Evolutionary conservation across 257 asterid species (phyloP).

Genomic region (Penstemon barbatus): DNA sequence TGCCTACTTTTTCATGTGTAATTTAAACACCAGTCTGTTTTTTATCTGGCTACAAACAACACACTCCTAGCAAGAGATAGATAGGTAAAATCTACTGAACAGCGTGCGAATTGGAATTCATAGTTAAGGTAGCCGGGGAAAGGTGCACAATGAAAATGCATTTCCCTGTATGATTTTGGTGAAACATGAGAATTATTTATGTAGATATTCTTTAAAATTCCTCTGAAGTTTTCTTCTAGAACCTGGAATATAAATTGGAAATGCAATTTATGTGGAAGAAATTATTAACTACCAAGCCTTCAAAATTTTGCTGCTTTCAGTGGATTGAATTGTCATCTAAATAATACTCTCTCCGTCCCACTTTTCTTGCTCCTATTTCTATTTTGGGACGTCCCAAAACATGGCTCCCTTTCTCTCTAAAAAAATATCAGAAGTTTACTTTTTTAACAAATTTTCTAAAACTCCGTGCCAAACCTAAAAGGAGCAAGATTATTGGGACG

Average conservation of each 20-base stretch:
- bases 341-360: no score
- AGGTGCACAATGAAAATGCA: constrained; percentile 21
- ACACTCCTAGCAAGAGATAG: constrained; percentile 15
- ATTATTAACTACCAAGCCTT: not conserved
- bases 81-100: constrained; percentile 13
- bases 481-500: no score
- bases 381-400: no score
- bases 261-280: constrained; percentile 11
- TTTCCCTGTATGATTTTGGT: constrained; percentile 22
- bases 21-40: constrained; percentile 3
- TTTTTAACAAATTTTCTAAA: no score
- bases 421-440: no score
- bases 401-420: no score
- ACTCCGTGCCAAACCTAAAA: no score
- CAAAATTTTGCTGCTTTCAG: not conserved
- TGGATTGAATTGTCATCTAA: constrained; percentile 2
- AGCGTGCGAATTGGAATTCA: constrained; percentile 12
- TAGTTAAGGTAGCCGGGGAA: constrained; percentile 15
- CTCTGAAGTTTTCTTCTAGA: constrained; percentile 11
- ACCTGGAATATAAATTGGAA: constrained; percentile 12
- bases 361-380: no score
- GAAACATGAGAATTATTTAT: not conserved
- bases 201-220: not conserved
- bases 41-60: constrained; percentile 12
- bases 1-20: constrained; percentile 20